Evolutionary conservation across 169 alveolate species (phyloP).

Genomic region (Cryptosporidium meleagridis): DNA sequence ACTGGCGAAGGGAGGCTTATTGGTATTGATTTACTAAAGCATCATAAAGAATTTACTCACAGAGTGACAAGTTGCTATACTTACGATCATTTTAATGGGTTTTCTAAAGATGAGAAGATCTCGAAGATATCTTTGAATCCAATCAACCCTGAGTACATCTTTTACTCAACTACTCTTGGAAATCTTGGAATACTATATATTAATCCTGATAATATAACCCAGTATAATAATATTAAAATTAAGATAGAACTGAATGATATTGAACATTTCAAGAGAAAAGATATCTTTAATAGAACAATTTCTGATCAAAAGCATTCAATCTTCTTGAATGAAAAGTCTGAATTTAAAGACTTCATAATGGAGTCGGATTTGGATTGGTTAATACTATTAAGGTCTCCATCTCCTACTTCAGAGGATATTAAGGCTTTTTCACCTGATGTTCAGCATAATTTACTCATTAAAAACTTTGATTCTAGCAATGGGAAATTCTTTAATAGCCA

Average conservation of each 20-base stretch:
- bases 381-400: neutral
- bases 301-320: neutral
- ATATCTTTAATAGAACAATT: neutral
- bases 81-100: neutral
- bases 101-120: slow-evolving; percentile 21
- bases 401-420: neutral
- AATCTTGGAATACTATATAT: slow-evolving; percentile 34
- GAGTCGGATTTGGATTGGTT: neutral
- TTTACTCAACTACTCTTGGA: slow-evolving; percentile 5
- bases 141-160: slow-evolving; percentile 12
- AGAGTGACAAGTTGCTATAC: neutral
- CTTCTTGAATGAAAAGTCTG: neutral
- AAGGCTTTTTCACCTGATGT: too few species aligned
- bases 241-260: neutral
- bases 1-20: slow-evolving; percentile 53
- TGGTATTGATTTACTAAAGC: slow-evolving; percentile 14
- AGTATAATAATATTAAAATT: neutral
- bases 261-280: neutral
- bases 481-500: slow-evolving; percentile 16
- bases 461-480: neutral
- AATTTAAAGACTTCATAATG: neutral
- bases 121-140: slow-evolving; percentile 18
- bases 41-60: neutral
- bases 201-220: slow-evolving; percentile 41
- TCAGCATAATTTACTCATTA: neutral